A percentile compares a stretch with the other conserved stretches of the same genome.
These are phyloP conservation scores for Anaeromyces robustus DNA, from an alignment of 192 early-diverging fungal species.

Conservation along the genomic window DNA sequence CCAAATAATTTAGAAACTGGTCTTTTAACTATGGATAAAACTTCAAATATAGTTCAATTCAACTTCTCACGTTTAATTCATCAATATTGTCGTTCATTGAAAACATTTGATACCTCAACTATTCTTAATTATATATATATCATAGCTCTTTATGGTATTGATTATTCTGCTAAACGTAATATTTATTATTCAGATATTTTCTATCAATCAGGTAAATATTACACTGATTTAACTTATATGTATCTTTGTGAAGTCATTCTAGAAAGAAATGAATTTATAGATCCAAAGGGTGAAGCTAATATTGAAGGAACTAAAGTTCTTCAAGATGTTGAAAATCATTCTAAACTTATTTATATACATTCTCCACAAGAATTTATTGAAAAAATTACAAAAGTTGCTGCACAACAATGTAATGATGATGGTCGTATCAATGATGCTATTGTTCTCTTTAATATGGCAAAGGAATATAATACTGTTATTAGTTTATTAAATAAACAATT, in stretches of 20 bases:
- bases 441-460: slow-evolving; percentile 57
- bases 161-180: background rate
- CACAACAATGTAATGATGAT: slow-evolving; percentile 49
- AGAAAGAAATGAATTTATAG: slow-evolving; percentile 36
- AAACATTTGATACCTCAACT: slow-evolving; percentile 25
- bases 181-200: background rate
- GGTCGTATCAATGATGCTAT: slow-evolving; percentile 51
- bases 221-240: slow-evolving; percentile 26
- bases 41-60: slow-evolving; percentile 15
- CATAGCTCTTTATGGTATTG: slow-evolving; percentile 32
- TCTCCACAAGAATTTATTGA: slow-evolving; percentile 43
- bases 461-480: slow-evolving; percentile 58
- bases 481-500: slow-evolving; percentile 49
- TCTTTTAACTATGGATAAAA: background rate
- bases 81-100: slow-evolving; percentile 19
- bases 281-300: slow-evolving; percentile 25
- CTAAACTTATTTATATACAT: slow-evolving; percentile 39
- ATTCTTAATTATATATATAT: slow-evolving; percentile 44
- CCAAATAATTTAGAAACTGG: slow-evolving; percentile 22
- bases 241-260: slow-evolving; percentile 46
- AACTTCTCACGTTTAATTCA: slow-evolving; percentile 35
- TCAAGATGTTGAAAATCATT: slow-evolving; percentile 53
- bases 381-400: slow-evolving; percentile 46
- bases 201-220: slow-evolving; percentile 13
- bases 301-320: slow-evolving; percentile 25